Evolutionary conservation across 192 early-diverging fungal species (phyloP).

Genomic region (Geranomyces michiganensis): DNA sequence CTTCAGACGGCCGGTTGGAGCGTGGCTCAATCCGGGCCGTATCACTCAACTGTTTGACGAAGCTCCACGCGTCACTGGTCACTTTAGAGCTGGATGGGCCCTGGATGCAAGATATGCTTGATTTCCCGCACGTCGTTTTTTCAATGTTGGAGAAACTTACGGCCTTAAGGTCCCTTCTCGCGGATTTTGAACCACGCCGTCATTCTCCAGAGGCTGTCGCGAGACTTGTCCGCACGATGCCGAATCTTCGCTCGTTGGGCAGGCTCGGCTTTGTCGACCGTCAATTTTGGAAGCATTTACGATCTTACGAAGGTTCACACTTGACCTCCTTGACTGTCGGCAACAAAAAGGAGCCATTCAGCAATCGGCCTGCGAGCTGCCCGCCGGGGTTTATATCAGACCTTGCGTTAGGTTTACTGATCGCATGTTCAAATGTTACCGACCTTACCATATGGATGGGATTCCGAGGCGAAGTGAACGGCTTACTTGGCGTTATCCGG

Average conservation of each 20-base stretch:
- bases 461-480: background rate
- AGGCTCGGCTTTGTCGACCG: conserved; percentile 16
- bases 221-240: background rate
- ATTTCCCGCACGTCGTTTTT: background rate
- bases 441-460: conserved; percentile 1
- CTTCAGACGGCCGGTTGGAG: conserved; percentile 11
- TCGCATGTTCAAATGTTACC: background rate
- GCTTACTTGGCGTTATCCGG: background rate
- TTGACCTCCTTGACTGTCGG: background rate
- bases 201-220: conserved; percentile 2
- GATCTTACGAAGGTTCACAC: background rate
- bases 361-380: background rate
- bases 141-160: background rate
- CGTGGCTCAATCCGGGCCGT: background rate
- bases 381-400: background rate
- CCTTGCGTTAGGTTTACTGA: conserved; percentile 3
- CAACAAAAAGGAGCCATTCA: conserved; percentile 1
- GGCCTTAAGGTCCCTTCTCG: background rate
- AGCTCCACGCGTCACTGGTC: background rate
- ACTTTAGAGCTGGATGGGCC: conserved; percentile 13
- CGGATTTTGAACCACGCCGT: conserved; percentile 12
- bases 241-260: conserved; percentile 12
- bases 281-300: background rate
- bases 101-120: conserved; percentile 3
- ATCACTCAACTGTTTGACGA: background rate